A percentile compares a stretch with the other conserved stretches of the same genome.
Conservation (phyloP, 2,329 filamentous ascomycete genomes). For the Onygenales sp. region DNA sequence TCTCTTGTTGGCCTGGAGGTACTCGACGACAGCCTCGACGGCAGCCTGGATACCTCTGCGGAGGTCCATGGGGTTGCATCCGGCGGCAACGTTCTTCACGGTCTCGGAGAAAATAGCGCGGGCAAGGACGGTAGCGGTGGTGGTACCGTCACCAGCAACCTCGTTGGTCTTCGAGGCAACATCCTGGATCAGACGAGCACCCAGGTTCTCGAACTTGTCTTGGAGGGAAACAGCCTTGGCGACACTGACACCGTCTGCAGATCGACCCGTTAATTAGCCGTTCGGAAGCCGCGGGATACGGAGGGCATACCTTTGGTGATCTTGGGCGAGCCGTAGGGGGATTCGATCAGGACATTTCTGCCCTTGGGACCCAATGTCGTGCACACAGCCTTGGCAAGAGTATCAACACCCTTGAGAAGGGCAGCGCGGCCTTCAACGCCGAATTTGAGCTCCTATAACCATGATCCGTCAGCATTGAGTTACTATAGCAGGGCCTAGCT, state of each 20-base stretch:
- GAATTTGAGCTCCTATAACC: conserved; percentile 81
- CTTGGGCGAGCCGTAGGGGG: conserved; percentile 96
- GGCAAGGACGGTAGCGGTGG: conserved; percentile 91
- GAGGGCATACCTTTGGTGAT: conserved; percentile 83
- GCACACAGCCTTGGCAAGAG: conserved; percentile 88
- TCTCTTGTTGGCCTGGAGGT: conserved; percentile 88
- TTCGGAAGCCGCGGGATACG: background rate
- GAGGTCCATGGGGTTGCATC: conserved; percentile 99
- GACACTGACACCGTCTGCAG: conserved; percentile 73
- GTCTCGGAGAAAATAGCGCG: conserved; percentile 99
- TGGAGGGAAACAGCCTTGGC: conserved; percentile 83
- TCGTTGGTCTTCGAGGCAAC: conserved; percentile 99
- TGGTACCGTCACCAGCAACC: conserved; percentile 96
- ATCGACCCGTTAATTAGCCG: background rate
- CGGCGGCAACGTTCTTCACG: conserved; percentile 98
- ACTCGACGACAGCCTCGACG: conserved; percentile 89
- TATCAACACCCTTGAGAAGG: conserved; percentile 90
- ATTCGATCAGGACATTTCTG: conserved; percentile 97
- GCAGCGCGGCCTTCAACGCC: conserved; percentile 87
- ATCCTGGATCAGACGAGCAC: conserved; percentile 91
- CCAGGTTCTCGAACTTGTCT: conserved; percentile 99
- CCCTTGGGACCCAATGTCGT: conserved; percentile 97
- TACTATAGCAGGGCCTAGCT: too few relatives aligned
- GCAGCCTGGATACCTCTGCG: conserved; percentile 94
- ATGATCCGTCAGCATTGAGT: conserved; percentile 19